These are phyloP conservation scores for Taiozyma sp. DNA, from an alignment of 1,139 yeast species.

Conservation along the genomic window DNA sequence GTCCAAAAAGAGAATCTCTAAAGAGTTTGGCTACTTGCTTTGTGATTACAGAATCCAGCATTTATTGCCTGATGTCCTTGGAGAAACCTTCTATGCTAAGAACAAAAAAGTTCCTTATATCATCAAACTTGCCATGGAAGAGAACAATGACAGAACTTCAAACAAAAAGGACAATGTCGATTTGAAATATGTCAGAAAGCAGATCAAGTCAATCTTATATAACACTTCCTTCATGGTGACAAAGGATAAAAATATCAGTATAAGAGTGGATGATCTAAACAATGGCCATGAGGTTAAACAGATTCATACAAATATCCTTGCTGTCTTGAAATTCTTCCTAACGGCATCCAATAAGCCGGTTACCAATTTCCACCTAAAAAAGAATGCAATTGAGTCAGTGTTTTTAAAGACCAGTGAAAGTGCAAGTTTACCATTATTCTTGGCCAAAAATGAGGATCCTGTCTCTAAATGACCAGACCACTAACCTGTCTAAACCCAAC, in stretches of 20 bases:
- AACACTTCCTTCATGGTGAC: conserved; percentile 60
- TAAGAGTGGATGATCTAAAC: conserved; percentile 43
- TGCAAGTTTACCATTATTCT: conserved; percentile 48
- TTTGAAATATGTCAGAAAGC: conserved; percentile 54
- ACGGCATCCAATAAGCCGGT: conserved; percentile 46
- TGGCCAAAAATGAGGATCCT: background rate
- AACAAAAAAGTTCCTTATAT: conserved; percentile 58
- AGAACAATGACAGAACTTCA: background rate
- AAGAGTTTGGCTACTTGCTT: conserved; percentile 60
- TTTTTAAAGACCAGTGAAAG: conserved; percentile 63
- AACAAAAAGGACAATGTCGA: conserved; percentile 53
- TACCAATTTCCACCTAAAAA: conserved; percentile 51
- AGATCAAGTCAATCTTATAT: conserved; percentile 54
- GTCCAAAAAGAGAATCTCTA: conserved; percentile 41
- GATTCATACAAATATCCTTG: conserved; percentile 50
- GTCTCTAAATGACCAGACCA: conserved; percentile 34
- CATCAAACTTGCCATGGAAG: conserved; percentile 51
- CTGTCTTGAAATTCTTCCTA: conserved; percentile 46
- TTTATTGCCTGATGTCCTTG: conserved; percentile 50
- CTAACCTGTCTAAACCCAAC: conserved; percentile 74
- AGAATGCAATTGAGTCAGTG: conserved; percentile 40
- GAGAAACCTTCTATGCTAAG: conserved; percentile 53
- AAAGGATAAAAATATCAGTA: conserved; percentile 37
- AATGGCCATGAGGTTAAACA: conserved; percentile 26
- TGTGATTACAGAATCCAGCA: conserved; percentile 64